phyloP scores from a whole-genome alignment of 1,284 basidiomycete species.

The Porodaedalea pini region DNA sequence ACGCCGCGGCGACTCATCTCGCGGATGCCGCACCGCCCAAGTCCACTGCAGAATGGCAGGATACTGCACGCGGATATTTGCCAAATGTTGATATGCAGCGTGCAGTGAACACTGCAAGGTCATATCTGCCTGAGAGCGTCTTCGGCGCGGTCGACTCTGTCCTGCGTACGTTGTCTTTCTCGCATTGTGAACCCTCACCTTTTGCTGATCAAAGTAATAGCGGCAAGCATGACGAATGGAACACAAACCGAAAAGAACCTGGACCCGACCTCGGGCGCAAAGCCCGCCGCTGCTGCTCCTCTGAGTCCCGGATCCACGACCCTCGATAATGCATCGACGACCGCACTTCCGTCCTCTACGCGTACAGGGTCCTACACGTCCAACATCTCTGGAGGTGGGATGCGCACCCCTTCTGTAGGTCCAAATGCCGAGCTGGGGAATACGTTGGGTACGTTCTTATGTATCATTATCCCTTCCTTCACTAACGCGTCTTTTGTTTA shows the following conservation, averaged over 20 bases:
- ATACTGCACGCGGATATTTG: not conserved
- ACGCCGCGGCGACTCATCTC: not conserved
- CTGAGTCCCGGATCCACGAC: not conserved
- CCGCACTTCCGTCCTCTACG: not conserved
- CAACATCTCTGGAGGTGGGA: not conserved
- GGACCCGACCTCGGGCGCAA: not conserved
- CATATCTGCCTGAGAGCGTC: conserved; percentile 1
- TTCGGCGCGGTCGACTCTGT: not conserved
- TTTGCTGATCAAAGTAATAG: not conserved
- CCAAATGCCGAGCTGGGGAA: not conserved
- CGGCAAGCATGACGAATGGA: not conserved
- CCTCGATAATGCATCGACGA: not conserved
- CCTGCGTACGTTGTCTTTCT: conserved; percentile 3
- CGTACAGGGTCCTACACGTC: not conserved
- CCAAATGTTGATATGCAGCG: not conserved
- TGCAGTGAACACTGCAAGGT: not conserved
- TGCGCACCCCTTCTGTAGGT: not conserved
- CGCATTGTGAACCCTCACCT: not conserved
- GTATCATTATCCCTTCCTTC: not conserved
- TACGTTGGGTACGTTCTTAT: not conserved
- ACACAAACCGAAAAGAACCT: not conserved
- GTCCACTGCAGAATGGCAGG: not conserved
- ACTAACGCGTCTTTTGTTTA: not conserved
- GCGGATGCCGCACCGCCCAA: conserved; percentile 5
- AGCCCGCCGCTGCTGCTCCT: not conserved